Conservation (phyloP, 2,329 filamentous ascomycete genomes). For the Cladosporium velox region DNA sequence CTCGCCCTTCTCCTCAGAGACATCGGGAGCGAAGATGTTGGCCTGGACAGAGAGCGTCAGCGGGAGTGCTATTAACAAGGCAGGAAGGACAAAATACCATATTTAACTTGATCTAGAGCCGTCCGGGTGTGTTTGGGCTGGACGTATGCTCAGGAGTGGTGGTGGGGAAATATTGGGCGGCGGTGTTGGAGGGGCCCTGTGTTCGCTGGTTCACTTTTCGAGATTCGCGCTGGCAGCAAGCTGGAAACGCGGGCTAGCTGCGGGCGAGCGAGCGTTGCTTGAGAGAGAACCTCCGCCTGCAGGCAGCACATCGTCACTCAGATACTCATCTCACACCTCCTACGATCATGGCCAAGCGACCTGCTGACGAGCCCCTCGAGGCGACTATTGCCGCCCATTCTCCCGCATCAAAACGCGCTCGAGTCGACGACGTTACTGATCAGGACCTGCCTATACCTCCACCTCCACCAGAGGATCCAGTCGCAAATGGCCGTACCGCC, state of each 20-base stretch:
- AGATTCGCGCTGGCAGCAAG: conserved; percentile 7
- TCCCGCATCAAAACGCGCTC: conserved; percentile 51
- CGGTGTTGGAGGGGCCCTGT: conserved; percentile 16
- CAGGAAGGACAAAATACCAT: neutral
- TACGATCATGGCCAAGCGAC: conserved; percentile 49
- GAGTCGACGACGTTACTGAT: conserved; percentile 48
- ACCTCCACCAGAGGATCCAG: conserved; percentile 26
- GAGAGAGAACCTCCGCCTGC: conserved; percentile 1
- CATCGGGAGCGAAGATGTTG: conserved; percentile 89
- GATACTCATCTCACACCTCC: neutral
- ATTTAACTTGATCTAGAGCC: conserved; percentile 1
- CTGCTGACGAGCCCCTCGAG: conserved; percentile 49
- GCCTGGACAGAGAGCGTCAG: conserved; percentile 15
- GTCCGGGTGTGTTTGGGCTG: conserved; percentile 1
- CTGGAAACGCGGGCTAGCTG: conserved; percentile 7
- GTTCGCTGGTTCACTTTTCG: conserved; percentile 14
- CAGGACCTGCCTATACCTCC: conserved; percentile 33
- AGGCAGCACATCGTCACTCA: neutral
- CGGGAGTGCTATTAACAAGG: neutral
- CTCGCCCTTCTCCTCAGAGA: conserved; percentile 96
- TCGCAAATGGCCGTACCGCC: conserved; percentile 26
- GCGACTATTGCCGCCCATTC: conserved; percentile 43
- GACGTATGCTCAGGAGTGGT: conserved; percentile 11
- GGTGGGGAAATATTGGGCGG: conserved; percentile 6
- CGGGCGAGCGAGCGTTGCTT: neutral